Base-by-base conservation (phyloP, 179 eudicot genomes). In the Spergularia azorica region DNA sequence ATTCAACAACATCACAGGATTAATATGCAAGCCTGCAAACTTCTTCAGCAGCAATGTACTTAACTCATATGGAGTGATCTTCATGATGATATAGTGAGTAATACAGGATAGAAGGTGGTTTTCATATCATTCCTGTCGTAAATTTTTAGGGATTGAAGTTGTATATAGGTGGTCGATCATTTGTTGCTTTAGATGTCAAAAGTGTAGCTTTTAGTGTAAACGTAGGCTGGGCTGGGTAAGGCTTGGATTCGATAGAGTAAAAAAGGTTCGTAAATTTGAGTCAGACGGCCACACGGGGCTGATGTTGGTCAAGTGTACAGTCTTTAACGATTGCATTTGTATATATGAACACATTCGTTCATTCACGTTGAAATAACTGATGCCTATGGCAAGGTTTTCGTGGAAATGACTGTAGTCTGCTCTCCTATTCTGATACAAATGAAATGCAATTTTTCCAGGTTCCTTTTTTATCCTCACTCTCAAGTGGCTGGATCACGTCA, bases 1-100 rank as follows among this genome's bases (percentile, higher is more conserved):
- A 95, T 62, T 95, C 99, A 12, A 87, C 99, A 4, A 85, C 98
- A 13, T 95, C 99, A 15, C 99, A 93, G 75, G 94, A 89, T 76
- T 95, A 85, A 81, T 55, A 46, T 20, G 54, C 14, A 26, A 14
- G 11, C 16, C 51, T 17, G 26, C 63, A 20, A 26, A 38, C 60
- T 52, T 72, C 63, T 18, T 62, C 63, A 6, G 59, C 52, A 39
- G 4, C 43, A 20, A 20, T 51, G 5, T 15, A 59, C 13, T 67
- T 20, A 3, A 61, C 32, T 61, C 20, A 3, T 8, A 18, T 58
- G 50, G 55, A 9, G 9, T 1, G 6, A 39, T n/a, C 54, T 20
- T 63, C 10, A 26, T 10, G 61, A 62, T 41, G 71, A 56, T 71
- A 21, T 16, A 57, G 21, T 74, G 17, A 13, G 51, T 69, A 75